Base-by-base conservation (phyloP, 495 filamentous ascomycete species). In the Aspergillus incahuasiensis region DNA sequence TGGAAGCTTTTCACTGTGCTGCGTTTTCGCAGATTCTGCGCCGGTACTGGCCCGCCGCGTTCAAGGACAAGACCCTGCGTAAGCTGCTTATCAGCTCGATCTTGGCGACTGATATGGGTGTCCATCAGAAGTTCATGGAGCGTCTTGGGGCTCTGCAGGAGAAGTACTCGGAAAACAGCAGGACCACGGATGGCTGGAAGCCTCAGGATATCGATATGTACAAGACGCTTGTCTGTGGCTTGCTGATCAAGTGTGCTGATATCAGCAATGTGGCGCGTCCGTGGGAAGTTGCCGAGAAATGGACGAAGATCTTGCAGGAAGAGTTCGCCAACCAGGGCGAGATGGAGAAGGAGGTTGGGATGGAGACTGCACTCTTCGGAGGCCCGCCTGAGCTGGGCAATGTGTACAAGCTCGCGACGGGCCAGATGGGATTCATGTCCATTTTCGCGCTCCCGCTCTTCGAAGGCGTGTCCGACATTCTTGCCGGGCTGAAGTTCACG, bases 1-100 rank as follows among this genome's bases (percentile, higher is more conserved):
- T 98, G 24, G 94, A 98, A 72, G 92, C 92, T 15, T 98, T 97
- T 67, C 94, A 98, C 63, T 97, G 94, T 65, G 95, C 94, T 13
- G 94, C 95, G 3, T 98, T 92, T 66, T 97, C 90, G 2, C 94
- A 97, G 65, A 96, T 98, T 32, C 81, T 98, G 32, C 88, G 91
- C 44, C 86, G 91, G 32, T 83, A 97, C 70, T 98, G 94, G 94
- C 91, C 91, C 6, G 75, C 82, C 3, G 87, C 86, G 2, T 92
- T 92, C 61, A 74, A 81, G 59, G 83, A 90, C 59, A 74, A 74
- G 39, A 82, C 85, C 38, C 86, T 97, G 75, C 85, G 94, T 51
- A 86, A 87, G 58, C 78, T 95, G 0, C 91, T 97, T 81, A 97
- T 97, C 63, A 96, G 88, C 65, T 92, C 89, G 22, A 97, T 98